Evolutionary conservation across 139 green algal species (phyloP), one percentile per base, ranked within the genome.

Genomic region (Haematococcus sp.): DNA sequence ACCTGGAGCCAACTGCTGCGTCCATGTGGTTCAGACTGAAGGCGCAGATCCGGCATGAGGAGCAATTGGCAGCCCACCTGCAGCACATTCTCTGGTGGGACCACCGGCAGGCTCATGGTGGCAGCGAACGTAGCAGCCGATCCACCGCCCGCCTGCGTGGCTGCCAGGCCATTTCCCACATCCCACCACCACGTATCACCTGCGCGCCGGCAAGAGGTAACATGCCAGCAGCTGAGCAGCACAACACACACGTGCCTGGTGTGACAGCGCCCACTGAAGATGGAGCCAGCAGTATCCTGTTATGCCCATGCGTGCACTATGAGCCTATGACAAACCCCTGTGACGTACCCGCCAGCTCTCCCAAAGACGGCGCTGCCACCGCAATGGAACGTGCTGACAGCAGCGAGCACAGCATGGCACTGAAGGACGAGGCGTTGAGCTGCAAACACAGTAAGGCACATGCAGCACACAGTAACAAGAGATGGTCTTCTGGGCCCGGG

Each of bases 381-480:
- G 74, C 78, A n/a, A 68, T 35, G 7, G 22, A 65, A 23, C 71
- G 75, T 0, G 65, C 75, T 2, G 79, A 83, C 54, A 85, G 63
- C 63, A 92, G 70, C 1, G 34, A 61, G 20, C 43, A 68, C 51
- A 92, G 75, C 88, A 93, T 93, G 34, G 63, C 76, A 20, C 67
- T 83, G 72, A 93, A 93, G 59, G 40, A 80, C 17, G 68, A 71
- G 17, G 40, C 40, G 11, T 49, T 49, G 40, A 49, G 40, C 40
- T 49, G 40, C 40, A 11, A 49, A 11, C 40, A 49, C 11, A 11
- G 7, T 11, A 49, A 49, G 40, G 40, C 40, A 7, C 40, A 49
- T 7, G 7, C 11, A 11, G 7, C 40, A 19, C 40, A 49, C 11
- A 49, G 7, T 19, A 49, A 11, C 40, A 49, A 11, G 7, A 49